Evolutionary conservation across 2,329 filamentous ascomycete genomes (phyloP).

Genomic region (Teratosphaeria pseudoeucalypti): DNA sequence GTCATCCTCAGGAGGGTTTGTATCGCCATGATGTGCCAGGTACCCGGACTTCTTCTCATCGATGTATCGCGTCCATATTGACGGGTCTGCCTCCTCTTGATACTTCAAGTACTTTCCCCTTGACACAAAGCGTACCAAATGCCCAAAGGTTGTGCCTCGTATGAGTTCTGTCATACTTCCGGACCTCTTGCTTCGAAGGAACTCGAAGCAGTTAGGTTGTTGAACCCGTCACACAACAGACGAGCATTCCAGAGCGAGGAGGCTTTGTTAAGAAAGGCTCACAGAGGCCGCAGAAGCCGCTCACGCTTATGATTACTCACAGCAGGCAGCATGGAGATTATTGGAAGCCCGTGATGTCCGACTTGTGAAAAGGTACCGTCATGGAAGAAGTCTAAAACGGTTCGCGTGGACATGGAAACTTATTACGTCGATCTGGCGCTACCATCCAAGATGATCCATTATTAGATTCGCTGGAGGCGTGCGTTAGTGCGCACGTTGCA

Average conservation of each 20-base stretch:
- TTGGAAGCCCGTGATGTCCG: background rate
- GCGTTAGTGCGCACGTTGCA: background rate
- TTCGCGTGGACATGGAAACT: background rate
- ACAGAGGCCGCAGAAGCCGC: background rate
- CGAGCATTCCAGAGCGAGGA: background rate
- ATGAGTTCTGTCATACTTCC: slow-evolving; percentile 25
- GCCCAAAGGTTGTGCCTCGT: slow-evolving; percentile 38
- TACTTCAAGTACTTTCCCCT: slow-evolving; percentile 35
- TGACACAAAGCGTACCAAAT: slow-evolving; percentile 35
- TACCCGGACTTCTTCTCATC: slow-evolving; percentile 40
- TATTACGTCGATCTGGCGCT: background rate
- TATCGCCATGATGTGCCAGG: slow-evolving; percentile 36
- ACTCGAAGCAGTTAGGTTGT: background rate
- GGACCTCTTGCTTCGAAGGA: background rate
- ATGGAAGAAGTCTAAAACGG: background rate
- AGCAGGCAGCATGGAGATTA: background rate
- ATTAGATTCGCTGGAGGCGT: background rate
- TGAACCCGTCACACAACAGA: background rate
- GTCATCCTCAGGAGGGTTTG: slow-evolving; percentile 26
- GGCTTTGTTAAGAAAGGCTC: background rate
- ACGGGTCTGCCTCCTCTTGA: slow-evolving; percentile 39
- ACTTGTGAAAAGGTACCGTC: background rate
- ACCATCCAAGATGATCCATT: background rate
- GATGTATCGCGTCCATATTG: slow-evolving; percentile 40
- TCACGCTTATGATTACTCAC: background rate